Conservation (phyloP, 176 grass and related monocot genomes). For the Raddia distichophylla region DNA sequence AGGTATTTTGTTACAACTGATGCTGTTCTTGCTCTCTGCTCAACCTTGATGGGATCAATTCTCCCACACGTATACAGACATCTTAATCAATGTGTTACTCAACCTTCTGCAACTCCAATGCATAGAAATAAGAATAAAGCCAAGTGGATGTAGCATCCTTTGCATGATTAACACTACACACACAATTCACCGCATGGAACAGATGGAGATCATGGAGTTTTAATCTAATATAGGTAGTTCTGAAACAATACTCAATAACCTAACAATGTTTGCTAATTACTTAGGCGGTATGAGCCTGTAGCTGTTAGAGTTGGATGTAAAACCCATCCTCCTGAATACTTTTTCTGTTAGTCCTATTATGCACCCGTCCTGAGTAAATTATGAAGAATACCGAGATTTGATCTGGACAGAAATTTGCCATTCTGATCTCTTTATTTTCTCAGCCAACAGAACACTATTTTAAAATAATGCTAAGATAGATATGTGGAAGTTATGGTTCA, state of each 20-base stretch:
- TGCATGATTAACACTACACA: background rate
- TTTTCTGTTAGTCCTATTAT: background rate
- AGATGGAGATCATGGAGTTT: background rate
- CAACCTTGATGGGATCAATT: constrained; percentile 77
- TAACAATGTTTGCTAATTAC: too few relatives aligned
- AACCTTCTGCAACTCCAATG: background rate
- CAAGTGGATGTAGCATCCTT: background rate
- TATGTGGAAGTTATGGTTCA: constrained; percentile 19
- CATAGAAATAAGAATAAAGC: background rate
- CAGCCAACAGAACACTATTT: background rate
- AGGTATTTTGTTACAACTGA: constrained; percentile 80
- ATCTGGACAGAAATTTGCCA: background rate
- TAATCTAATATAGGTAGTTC: background rate
- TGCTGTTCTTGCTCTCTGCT: constrained; percentile 81
- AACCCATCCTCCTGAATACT: background rate
- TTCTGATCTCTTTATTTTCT: constrained; percentile 5
- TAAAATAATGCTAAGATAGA: background rate
- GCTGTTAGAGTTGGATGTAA: constrained; percentile 17
- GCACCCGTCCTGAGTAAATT: background rate
- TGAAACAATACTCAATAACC: background rate
- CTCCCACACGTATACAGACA: constrained; percentile 67
- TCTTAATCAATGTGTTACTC: background rate
- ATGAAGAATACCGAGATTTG: background rate
- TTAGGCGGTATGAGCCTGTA: background rate
- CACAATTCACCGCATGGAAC: background rate